A percentile compares a stretch with the other conserved stretches of the same genome.
These are phyloP conservation scores for Rehmannia glutinosa DNA, from an alignment of 257 asterid species.

Conservation along the genomic window DNA sequence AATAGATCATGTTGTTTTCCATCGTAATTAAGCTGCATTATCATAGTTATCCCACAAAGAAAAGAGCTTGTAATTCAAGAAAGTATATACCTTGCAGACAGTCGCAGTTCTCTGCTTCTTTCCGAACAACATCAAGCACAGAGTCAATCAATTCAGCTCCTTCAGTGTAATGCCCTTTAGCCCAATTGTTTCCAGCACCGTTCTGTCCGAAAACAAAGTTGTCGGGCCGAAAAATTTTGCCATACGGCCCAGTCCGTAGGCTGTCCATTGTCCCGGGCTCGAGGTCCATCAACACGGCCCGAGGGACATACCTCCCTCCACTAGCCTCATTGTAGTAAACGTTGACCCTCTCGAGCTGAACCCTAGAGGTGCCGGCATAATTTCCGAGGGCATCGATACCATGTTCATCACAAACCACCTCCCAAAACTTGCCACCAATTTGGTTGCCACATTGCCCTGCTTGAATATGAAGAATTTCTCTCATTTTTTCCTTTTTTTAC, in stretches of 20 bases:
- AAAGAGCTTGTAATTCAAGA: background rate
- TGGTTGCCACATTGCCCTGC: constrained; percentile 83
- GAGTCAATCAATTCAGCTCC: constrained; percentile 72
- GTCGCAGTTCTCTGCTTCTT: constrained; percentile 72
- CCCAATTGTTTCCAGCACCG: constrained; percentile 77
- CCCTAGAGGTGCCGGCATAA: constrained; percentile 37
- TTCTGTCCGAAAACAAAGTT: constrained; percentile 69
- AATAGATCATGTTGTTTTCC: background rate
- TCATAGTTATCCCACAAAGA: too few species aligned
- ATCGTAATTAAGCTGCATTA: background rate
- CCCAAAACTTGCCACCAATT: constrained; percentile 78
- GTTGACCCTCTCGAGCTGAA: constrained; percentile 61
- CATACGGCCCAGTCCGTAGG: constrained; percentile 60
- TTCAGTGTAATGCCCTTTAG: constrained; percentile 73
- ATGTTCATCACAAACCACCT: constrained; percentile 64
- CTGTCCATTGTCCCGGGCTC: constrained; percentile 82
- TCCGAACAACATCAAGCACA: constrained; percentile 72
- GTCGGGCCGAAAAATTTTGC: constrained; percentile 62
- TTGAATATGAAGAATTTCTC: constrained; percentile 73
- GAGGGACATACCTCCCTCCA: constrained; percentile 65
- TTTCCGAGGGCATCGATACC: constrained; percentile 52
- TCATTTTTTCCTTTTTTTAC: constrained; percentile 26
- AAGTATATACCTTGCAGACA: constrained; percentile 57
- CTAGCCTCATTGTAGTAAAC: constrained; percentile 75
- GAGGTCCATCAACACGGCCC: constrained; percentile 70